Conservation (phyloP, 1,284 basidiomycete genomes). For the Ceratobasidium theobromae region DNA sequence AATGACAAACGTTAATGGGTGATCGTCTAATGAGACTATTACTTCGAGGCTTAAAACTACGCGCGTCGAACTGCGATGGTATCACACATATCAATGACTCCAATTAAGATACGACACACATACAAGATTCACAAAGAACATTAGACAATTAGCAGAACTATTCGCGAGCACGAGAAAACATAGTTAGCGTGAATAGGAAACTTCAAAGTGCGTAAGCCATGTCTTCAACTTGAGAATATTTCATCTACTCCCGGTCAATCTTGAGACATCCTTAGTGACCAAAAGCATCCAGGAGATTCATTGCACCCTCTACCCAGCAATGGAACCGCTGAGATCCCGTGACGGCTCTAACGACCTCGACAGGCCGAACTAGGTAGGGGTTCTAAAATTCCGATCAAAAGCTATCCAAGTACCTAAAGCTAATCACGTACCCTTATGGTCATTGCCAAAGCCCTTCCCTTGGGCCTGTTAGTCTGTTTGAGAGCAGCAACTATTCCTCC, state of each 20-base stretch:
- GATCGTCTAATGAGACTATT: no score
- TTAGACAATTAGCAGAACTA: not conserved
- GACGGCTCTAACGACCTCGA: not conserved
- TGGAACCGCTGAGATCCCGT: not conserved
- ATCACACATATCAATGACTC: no score
- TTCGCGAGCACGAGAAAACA: no score
- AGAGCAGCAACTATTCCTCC: not conserved
- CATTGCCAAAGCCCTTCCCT: not conserved
- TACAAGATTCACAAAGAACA: no score
- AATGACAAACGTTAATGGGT: no score
- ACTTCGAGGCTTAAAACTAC: no score
- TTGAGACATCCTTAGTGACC: not conserved
- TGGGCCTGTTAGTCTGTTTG: not conserved
- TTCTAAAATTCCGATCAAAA: no score
- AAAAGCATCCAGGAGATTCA: not conserved
- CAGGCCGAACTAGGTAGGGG: not conserved
- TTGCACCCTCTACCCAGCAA: not conserved
- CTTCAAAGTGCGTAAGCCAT: not conserved
- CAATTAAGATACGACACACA: no score
- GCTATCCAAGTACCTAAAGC: no score
- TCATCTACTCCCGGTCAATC: not conserved
- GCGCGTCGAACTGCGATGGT: no score
- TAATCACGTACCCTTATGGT: no score
- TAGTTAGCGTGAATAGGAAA: not conserved
- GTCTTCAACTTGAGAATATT: not conserved